Evolutionary conservation across 192 early-diverging fungal species (phyloP).

Genomic region (Coemansia aciculifera): DNA sequence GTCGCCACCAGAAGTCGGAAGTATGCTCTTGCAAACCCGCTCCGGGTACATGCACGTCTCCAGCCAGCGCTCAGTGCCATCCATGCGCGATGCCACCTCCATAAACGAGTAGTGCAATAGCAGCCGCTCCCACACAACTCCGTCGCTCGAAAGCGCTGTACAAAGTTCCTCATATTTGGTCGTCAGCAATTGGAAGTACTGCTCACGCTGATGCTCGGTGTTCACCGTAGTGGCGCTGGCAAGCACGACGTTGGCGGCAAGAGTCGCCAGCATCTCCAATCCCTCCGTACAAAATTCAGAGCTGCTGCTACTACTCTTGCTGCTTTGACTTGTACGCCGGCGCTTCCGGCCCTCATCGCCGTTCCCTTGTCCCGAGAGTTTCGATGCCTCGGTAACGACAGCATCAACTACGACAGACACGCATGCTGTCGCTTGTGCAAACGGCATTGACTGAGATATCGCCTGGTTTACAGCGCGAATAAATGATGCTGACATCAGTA

Average conservation of each 20-base stretch:
- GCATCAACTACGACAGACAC: conserved; percentile 18
- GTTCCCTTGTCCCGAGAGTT: not conserved
- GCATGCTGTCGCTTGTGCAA: conserved; percentile 24
- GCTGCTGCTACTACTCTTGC: not conserved
- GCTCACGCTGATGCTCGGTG: conserved; percentile 43
- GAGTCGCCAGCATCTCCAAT: conserved; percentile 19
- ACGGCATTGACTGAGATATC: conserved; percentile 46
- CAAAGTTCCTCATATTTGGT: conserved; percentile 11
- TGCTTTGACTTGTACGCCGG: conserved; percentile 19
- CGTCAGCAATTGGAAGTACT: conserved; percentile 14
- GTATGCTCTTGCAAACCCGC: conserved; percentile 10
- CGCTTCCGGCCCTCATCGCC: conserved; percentile 17
- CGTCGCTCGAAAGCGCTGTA: conserved; percentile 1
- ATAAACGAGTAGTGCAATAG: conserved; percentile 44
- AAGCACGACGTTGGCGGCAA: conserved; percentile 32
- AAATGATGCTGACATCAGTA: conserved; percentile 25
- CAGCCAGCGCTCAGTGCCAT: conserved; percentile 37
- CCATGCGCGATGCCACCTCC: conserved; percentile 33
- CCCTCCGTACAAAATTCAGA: not conserved
- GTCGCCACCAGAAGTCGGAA: not conserved
- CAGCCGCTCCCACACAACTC: conserved; percentile 27
- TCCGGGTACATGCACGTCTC: conserved; percentile 27
- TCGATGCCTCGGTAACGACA: conserved; percentile 9
- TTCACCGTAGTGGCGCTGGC: conserved; percentile 22
- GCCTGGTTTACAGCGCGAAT: conserved; percentile 15